phyloP scores from a whole-genome alignment of 176 grass and related monocot species.

The Triticum urartu region DNA sequence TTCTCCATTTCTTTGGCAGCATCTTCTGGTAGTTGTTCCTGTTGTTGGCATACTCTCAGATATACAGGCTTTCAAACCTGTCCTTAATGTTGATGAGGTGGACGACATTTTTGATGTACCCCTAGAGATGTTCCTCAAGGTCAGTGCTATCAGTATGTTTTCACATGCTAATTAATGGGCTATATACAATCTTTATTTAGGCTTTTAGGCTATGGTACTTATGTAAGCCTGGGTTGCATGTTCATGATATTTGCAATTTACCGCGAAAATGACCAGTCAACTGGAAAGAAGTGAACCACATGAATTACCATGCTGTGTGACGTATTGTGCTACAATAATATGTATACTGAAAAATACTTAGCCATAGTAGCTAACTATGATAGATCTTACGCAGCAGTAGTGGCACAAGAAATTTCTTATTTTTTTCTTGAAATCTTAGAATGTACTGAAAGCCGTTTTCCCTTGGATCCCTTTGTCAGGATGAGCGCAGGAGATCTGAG shows the following conservation, averaged over 20 bases:
- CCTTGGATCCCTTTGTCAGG: background rate
- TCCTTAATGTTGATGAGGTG: conserved; percentile 52
- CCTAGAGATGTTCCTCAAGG: conserved; percentile 81
- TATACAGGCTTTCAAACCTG: conserved; percentile 48
- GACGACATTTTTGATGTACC: conserved; percentile 62
- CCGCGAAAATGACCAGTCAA: background rate
- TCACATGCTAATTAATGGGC: background rate
- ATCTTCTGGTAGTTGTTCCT: conserved; percentile 75
- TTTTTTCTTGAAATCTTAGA: background rate
- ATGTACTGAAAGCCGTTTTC: background rate
- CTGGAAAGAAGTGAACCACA: background rate
- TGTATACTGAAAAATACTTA: background rate
- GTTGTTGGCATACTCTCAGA: conserved; percentile 60
- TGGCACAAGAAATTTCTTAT: background rate
- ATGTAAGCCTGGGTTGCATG: background rate
- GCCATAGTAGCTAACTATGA: background rate
- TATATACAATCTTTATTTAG: background rate
- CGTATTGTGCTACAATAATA: background rate
- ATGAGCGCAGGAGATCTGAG: conserved; percentile 49
- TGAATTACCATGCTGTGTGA: background rate
- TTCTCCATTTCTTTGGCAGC: conserved; percentile 40
- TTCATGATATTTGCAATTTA: background rate
- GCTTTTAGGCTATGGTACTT: background rate
- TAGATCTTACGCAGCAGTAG: background rate
- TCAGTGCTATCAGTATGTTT: conserved; percentile 16